Base-by-base conservation (phyloP, 1,284 basidiomycete genomes). In the Cryptococcus sp. region DNA sequence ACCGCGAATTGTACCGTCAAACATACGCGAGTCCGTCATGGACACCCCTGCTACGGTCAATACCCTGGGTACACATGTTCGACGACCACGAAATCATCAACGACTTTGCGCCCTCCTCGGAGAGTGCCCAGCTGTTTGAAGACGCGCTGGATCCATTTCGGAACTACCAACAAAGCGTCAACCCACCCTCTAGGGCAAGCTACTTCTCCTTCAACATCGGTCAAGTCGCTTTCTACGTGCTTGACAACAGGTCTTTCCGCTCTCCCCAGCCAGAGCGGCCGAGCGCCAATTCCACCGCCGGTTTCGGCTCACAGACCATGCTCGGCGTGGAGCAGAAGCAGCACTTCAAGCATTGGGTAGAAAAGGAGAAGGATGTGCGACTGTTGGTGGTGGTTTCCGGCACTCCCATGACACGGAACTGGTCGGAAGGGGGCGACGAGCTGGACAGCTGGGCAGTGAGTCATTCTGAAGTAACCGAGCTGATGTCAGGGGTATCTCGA, bases 51-150 rank as follows among this genome's bases (percentile, higher is more conserved):
- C 48, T 59, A 2, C 34, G 41, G 20, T 47, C 43, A 2, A 50
- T 59, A 11, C 57, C 57, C 2, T 59, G 52, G 52, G 23, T 59
- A 5, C 57, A 59, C 48, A 59, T 59, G 57, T 59, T 59, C 29
- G 57, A 59, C 39, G 52, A 59, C 38, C 57, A 54, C 46, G 57
- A 59, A 25, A 59, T 59, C 34, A 51, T 59, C 53, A 59, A 59
- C 34, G 57, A 59, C 41, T 59, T 50, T 20, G 46, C 57, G 3
- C 57, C 57, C n/a, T 39, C 19, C 11, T 29, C 44, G 17, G 37
- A 26, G 22, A 5, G 39, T 7, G n/a, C 26, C 2, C 16, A 19
- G 23, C 46, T 59, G 52, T 59, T 54, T 37, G 38, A 50, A 8
- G 25, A 41, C 15, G 57, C 57, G 2, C 51, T 59, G 19, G 53